phyloP scores from a whole-genome alignment of 2,329 filamentous ascomycete species.

The Alternaria infectoria region DNA sequence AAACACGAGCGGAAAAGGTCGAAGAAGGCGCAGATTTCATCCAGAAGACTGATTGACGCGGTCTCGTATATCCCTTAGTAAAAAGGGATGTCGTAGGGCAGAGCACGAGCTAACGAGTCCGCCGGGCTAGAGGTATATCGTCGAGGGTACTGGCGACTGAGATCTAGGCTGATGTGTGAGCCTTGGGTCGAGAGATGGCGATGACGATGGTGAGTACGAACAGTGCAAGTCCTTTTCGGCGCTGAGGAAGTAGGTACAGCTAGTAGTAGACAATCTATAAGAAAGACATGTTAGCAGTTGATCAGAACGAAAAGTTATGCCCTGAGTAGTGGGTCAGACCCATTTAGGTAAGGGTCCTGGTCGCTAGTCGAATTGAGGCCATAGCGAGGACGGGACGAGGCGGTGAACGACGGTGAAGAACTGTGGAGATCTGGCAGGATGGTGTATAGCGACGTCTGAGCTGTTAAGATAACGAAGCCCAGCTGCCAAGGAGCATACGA shows the following conservation, averaged over 20 bases:
- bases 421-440: neutral
- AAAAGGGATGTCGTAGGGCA: slow-evolving; percentile 49
- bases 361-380: neutral
- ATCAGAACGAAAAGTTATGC: neutral
- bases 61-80: slow-evolving; percentile 40
- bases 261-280: slow-evolving; percentile 20
- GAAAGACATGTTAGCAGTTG: slow-evolving; percentile 17
- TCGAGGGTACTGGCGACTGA: slow-evolving; percentile 50
- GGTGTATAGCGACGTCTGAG: neutral
- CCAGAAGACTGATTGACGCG: slow-evolving; percentile 48
- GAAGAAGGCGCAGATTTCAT: slow-evolving; percentile 51
- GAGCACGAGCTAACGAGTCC: slow-evolving; percentile 64
- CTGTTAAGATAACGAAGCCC: neutral
- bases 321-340: neutral
- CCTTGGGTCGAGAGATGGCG: slow-evolving; percentile 5
- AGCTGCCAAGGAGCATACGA: neutral
- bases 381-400: neutral
- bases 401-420: neutral
- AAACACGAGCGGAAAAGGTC: slow-evolving; percentile 42
- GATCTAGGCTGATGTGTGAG: slow-evolving; percentile 39
- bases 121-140: slow-evolving; percentile 48
- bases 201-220: slow-evolving; percentile 19
- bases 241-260: slow-evolving; percentile 19
- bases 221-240: slow-evolving; percentile 27
- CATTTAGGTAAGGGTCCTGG: neutral